Evolutionary conservation across 371 early-diverging fungal genomes (phyloP), one percentile per base, ranked within the genome.

Genomic region (Massospora cicadina): DNA sequence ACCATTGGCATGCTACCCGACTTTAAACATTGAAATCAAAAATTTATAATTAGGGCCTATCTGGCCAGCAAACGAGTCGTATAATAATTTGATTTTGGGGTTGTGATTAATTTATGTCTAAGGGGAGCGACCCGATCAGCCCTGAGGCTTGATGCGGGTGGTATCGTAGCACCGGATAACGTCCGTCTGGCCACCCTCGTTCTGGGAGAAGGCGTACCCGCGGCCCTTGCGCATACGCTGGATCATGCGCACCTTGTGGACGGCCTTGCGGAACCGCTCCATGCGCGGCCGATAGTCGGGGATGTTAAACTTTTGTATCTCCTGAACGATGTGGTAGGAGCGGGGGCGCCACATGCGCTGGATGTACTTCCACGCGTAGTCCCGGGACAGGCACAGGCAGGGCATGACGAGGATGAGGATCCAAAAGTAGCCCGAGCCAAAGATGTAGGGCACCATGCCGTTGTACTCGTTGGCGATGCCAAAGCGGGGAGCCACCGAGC

Each of bases 181-280:
- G 68, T 91, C 84, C 32, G 89, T 88, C 73, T 95, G 95, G 23
- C 95, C 98, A 67, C 84, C 84, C 68, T 98, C 98, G 74, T 84
- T 93, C 72, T 98, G 97, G 54, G 95, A 92, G 71, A 98, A 98
- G 7, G 98, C 98, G 75, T 87, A 98, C 32, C 98, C 98, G 31
- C 98, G 84, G 64, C 82, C 91, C 33, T 91, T 81, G 69, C 91
- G 93, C 28, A 93, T 76, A 28, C 96, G 82, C 71, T 98, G 97
- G 64, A 91, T 87, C 69, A 87, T 79, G 33, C 97, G 87, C 10
- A 90, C 95, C 76, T 95, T 95, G 78, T 92, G 88, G 13, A 97
- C 95, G 0, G 95, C 95, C 74, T 95, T 93, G 68, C 90, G 82
- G 86, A 97, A 97, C 63, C 91, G 78, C 71, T 97, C 94, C 91